These are phyloP conservation scores for Pelargonium exstipulatum DNA, from an alignment of 441 rosid species.

Conservation along the genomic window DNA sequence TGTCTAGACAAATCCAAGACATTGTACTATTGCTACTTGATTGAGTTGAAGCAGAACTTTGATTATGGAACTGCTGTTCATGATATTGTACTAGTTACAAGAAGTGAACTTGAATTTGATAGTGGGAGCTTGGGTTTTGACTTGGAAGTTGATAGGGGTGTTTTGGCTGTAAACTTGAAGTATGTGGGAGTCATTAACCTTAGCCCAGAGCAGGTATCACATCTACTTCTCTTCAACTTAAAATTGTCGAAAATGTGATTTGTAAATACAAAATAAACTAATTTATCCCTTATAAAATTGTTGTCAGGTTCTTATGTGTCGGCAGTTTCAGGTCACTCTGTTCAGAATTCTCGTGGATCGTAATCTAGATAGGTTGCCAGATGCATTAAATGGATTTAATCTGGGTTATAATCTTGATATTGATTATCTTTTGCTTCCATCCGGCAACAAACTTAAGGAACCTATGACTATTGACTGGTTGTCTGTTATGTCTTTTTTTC, in stretches of 20 bases:
- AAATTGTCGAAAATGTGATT: not conserved
- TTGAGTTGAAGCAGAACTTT: conserved; percentile 44
- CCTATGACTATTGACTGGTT: conserved; percentile 49
- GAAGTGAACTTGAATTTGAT: conserved; percentile 47
- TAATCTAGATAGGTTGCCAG: conserved; percentile 31
- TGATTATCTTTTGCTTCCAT: conserved; percentile 69
- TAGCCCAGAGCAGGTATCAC: conserved; percentile 35
- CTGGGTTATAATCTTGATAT: conserved; percentile 26
- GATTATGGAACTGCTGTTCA: conserved; percentile 31
- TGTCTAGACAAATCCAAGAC: conserved; percentile 19
- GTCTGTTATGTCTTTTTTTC: conserved; percentile 29
- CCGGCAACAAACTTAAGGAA: conserved; percentile 15
- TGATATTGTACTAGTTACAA: conserved; percentile 50
- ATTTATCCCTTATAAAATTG: conserved; percentile 17
- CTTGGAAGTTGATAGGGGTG: conserved; percentile 54
- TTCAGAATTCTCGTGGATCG: conserved; percentile 52
- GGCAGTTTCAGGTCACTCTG: conserved; percentile 57
- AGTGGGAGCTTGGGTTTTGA: conserved; percentile 29
- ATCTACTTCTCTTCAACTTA: not conserved
- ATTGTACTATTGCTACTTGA: conserved; percentile 50
- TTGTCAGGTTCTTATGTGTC: conserved; percentile 54
- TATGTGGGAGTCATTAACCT: conserved; percentile 45
- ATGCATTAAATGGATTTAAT: conserved; percentile 30
- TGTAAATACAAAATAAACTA: not conserved
- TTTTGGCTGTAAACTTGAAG: conserved; percentile 38